A percentile compares a stretch with the other conserved stretches of the same genome.
phyloP scores from a whole-genome alignment of 169 alveolate genomes.

The Babesia divergens region DNA sequence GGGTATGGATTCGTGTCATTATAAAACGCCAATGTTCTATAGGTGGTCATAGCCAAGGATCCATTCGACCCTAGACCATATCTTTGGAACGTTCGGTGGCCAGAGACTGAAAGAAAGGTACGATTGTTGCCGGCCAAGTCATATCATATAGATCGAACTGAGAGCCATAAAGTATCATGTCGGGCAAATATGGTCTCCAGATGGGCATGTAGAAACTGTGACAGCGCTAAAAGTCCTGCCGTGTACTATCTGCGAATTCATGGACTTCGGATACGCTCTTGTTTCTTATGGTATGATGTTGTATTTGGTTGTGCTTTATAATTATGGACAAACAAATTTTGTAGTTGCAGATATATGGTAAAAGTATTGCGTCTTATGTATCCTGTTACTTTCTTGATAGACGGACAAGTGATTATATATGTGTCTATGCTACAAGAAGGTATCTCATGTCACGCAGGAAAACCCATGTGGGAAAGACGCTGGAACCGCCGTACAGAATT shows the following conservation, averaged over 20 bases:
- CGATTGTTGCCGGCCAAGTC: neutral
- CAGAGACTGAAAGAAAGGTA: slow-evolving; percentile 61
- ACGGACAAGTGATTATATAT: no score
- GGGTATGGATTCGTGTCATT: neutral
- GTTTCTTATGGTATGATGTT: slow-evolving; percentile 72
- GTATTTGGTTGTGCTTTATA: no score
- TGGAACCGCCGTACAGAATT: slow-evolving; percentile 73
- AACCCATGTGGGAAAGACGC: slow-evolving; percentile 72
- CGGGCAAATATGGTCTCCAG: slow-evolving; percentile 73
- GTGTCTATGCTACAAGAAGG: no score
- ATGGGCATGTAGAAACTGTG: slow-evolving; percentile 71
- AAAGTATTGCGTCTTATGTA: no score
- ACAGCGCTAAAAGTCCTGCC: slow-evolving; percentile 71
- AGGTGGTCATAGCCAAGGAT: slow-evolving; percentile 42
- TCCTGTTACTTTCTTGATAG: no score
- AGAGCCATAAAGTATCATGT: slow-evolving; percentile 65
- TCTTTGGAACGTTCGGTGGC: slow-evolving; percentile 58
- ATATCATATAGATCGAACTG: slow-evolving; percentile 57
- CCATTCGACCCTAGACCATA: slow-evolving; percentile 61
- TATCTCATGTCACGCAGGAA: no score
- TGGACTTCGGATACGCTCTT: slow-evolving; percentile 73
- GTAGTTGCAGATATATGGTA: no score
- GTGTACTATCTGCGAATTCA: slow-evolving; percentile 68
- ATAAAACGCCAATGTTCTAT: neutral
- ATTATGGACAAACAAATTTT: no score